These are phyloP conservation scores for Sclerotinia subarctica DNA, from an alignment of 2,329 filamentous ascomycete genomes.

Conservation along the genomic window DNA sequence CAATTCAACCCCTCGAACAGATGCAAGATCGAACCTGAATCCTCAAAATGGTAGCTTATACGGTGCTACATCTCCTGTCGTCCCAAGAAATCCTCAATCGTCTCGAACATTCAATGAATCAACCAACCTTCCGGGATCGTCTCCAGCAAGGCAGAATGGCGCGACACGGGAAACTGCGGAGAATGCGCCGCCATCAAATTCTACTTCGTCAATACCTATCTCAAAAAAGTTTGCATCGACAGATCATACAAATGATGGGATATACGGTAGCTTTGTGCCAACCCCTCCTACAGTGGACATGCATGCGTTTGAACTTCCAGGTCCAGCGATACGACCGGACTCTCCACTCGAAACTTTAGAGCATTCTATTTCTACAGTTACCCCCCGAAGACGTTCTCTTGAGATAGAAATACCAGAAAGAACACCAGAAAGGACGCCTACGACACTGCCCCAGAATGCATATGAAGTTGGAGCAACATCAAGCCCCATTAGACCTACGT, in stretches of 20 bases:
- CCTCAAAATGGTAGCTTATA: conserved; percentile 28
- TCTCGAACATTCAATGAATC: background rate
- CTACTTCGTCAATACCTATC: conserved; percentile 1
- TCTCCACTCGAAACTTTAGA: conserved; percentile 12
- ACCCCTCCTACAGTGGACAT: conserved; percentile 45
- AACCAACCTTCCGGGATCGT: conserved; percentile 16
- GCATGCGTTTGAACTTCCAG: conserved; percentile 55
- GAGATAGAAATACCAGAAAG: conserved; percentile 7
- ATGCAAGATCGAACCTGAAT: conserved; percentile 20
- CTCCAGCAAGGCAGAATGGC: conserved; percentile 15
- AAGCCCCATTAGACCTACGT: conserved; percentile 31
- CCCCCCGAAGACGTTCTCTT: conserved; percentile 8
- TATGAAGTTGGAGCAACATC: conserved; percentile 45
- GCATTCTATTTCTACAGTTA: background rate
- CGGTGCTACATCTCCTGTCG: conserved; percentile 29
- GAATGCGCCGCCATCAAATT: background rate
- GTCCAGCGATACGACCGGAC: conserved; percentile 46
- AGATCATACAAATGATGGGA: conserved; percentile 3
- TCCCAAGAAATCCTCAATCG: conserved; percentile 10
- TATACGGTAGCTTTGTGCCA: conserved; percentile 62
- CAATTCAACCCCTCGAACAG: conserved; percentile 48
- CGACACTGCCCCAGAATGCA: conserved; percentile 36
- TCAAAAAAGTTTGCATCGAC: background rate
- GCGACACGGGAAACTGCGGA: background rate
- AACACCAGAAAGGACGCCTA: background rate